phyloP scores from a whole-genome alignment of 345 rosid species.

The Eucalyptus curtisii region DNA sequence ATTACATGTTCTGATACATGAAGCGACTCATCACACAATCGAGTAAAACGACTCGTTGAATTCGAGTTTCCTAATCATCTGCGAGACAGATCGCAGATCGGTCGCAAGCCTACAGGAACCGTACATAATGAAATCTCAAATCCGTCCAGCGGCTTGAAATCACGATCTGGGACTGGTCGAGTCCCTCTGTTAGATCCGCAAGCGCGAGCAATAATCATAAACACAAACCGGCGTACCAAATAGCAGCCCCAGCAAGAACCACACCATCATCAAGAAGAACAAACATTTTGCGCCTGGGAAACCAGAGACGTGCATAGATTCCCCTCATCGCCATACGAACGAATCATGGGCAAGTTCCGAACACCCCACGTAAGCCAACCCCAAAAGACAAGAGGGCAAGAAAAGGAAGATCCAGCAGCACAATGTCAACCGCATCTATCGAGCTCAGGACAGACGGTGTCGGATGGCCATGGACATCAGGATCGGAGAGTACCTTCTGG shows the following conservation, averaged over 20 bases:
- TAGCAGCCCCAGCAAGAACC: not conserved
- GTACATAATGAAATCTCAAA: not conserved
- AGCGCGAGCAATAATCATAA: not conserved
- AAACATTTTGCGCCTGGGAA: not conserved
- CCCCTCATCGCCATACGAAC: not conserved
- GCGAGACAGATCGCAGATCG: not conserved
- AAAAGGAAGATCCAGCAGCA: not conserved
- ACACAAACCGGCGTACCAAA: not conserved
- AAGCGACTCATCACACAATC: not conserved
- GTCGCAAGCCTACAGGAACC: not conserved
- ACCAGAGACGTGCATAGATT: not conserved
- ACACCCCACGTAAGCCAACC: not conserved
- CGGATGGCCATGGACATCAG: not conserved
- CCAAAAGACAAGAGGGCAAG: not conserved
- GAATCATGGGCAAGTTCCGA: not conserved
- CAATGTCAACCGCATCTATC: not conserved
- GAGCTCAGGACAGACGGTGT: not conserved
- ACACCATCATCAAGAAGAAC: not conserved
- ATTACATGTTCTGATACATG: not conserved
- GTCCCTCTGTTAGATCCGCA: not conserved
- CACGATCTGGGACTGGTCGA: not conserved
- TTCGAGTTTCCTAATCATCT: not conserved
- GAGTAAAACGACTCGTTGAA: not conserved
- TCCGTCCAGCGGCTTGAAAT: no score
- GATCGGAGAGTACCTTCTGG: not conserved